Evolutionary conservation across 2,329 filamentous ascomycete species (phyloP), one percentile per base, ranked within the genome.

Genomic region (Ustulina deusta): DNA sequence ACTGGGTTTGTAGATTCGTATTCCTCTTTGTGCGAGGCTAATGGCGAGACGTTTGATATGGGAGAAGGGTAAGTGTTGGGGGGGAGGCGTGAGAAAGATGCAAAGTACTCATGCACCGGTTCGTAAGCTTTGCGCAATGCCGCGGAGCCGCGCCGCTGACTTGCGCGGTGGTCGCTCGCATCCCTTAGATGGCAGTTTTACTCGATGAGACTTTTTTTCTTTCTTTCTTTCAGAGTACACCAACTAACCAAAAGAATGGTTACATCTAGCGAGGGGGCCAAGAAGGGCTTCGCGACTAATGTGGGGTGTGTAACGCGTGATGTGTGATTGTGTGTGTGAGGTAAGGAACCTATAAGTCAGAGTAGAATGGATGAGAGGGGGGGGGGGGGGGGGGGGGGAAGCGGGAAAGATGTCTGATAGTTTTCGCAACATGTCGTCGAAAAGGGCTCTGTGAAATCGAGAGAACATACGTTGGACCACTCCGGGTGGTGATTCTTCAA

Each of bases 401-500:
- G 42, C 9, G 32, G 27, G 40, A 46, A 9, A 44, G 22, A 20
- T 59, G 3, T 60, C 38, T 13, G 17, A 44, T 56, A 49, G 36
- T 27, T 6, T 40, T 68, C 63, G 66, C 69, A 62, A 22, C 63
- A 69, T 66, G 34, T 15, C 52, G 44, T 70, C 56, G 29, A 67
- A 62, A 42, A 32, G 17, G 44, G 55, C 27, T 52, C 15, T 55
- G 42, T 61, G 15, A 34, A 10, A 52, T 11, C 20, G 27, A 32
- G 22, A 6, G 36, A 29, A 77, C 83, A 71, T 79, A 90, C 90
- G 75, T 93, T 93, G 2, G 89, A 90, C 91, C 91, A 93, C 77
- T 93, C 91, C 0, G 91, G 91, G 74, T 93, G 91, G 76, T 93
- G 91, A 73, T 88, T 91, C 74, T 86, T 85, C 42, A 86, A 77